A percentile compares a stretch with the other conserved stretches of the same genome.
Evolutionary conservation across 225 moss, liverwort and hornwort genomes (phyloP).

Genomic region (Rhytidiadelphus loreus): DNA sequence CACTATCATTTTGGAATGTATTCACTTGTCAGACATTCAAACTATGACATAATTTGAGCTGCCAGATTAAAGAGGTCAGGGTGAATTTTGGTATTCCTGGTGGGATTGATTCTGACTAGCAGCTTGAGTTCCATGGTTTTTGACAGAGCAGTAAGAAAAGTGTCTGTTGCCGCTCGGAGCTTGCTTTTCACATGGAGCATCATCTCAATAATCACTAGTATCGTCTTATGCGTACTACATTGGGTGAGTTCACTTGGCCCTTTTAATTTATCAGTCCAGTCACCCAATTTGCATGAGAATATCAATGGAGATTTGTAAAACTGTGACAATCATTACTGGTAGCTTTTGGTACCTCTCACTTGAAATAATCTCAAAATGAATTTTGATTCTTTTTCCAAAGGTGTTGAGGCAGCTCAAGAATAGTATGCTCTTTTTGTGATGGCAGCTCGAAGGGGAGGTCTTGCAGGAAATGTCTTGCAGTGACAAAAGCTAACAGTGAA

Average conservation of each 20-base stretch:
- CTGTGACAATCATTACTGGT: neutral
- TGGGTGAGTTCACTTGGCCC: neutral
- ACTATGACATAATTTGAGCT: neutral
- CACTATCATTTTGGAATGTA: neutral
- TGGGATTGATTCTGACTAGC: neutral
- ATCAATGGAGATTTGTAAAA: neutral
- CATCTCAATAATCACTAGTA: neutral
- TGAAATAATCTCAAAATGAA: neutral
- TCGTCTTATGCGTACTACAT: neutral
- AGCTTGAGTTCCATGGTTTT: conserved; percentile 15
- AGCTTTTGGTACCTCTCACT: too few species aligned
- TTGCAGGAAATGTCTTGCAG: neutral
- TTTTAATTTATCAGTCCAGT: neutral
- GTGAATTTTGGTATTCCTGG: neutral
- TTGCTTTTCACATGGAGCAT: neutral
- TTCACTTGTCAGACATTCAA: neutral
- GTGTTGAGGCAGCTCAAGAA: neutral
- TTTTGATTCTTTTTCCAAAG: neutral
- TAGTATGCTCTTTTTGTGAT: neutral
- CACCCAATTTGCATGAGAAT: neutral
- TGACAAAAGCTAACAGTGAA: neutral
- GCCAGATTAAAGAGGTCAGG: neutral
- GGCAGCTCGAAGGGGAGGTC: neutral
- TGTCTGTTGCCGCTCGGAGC: neutral
- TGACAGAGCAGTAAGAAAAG: conserved; percentile 29